Evolutionary conservation across 2,329 filamentous ascomycete genomes (phyloP).

Genomic region (Phyllosticta paracitricarpa): DNA sequence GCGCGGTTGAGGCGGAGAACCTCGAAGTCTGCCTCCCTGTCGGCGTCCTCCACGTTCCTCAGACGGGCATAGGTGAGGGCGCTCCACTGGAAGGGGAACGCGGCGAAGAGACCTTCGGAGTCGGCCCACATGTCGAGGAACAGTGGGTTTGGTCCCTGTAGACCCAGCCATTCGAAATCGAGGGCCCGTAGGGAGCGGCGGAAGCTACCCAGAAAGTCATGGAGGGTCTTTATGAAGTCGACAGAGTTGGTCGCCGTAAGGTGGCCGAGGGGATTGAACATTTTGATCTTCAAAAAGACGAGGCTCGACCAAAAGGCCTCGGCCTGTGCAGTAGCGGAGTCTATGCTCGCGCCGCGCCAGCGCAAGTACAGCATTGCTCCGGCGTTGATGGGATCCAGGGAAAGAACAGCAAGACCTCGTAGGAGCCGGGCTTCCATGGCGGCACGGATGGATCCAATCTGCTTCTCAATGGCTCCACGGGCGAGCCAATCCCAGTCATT

Average conservation of each 20-base stretch:
- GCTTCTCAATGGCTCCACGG: neutral
- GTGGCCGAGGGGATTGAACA: conserved; percentile 1
- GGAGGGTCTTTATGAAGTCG: conserved; percentile 4
- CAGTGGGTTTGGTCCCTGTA: conserved; percentile 4
- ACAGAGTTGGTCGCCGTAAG: neutral
- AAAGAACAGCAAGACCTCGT: neutral
- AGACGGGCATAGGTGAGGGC: neutral
- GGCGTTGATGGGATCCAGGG: conserved; percentile 3
- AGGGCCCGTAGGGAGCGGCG: neutral
- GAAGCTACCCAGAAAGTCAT: conserved; percentile 7
- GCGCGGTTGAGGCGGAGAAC: too few relatives aligned
- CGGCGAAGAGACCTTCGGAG: neutral
- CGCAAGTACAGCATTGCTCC: neutral
- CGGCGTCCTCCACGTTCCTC: neutral
- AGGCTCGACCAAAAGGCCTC: neutral
- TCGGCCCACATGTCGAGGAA: neutral
- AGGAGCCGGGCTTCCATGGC: neutral
- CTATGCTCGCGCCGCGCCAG: neutral
- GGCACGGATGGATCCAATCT: conserved; percentile 1
- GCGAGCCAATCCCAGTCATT: neutral
- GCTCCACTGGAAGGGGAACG: neutral
- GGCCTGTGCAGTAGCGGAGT: neutral
- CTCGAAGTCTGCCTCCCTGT: too few relatives aligned
- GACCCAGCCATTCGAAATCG: conserved; percentile 2
- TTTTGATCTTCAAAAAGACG: neutral